phyloP scores from a whole-genome alignment of 2,329 filamentous ascomycete genomes.

The Dactylellina drechsleri region DNA sequence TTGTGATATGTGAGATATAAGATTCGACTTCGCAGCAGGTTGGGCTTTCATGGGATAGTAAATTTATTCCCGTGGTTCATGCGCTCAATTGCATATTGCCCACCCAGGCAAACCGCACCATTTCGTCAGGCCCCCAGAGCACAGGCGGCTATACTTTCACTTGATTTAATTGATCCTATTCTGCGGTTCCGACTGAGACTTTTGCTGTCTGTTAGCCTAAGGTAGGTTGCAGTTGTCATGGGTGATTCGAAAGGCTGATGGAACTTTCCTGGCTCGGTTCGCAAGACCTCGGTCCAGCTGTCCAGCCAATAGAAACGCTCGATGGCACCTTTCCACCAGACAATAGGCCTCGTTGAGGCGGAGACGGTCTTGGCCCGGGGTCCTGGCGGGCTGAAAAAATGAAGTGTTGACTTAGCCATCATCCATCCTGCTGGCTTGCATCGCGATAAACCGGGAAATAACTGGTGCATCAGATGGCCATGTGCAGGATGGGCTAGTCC shows the following conservation, averaged over 20 bases:
- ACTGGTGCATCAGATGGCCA: constrained; percentile 35
- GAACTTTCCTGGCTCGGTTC: constrained; percentile 42
- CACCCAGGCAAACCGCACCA: neutral
- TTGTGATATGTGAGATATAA: constrained; percentile 37
- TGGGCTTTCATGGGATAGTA: neutral
- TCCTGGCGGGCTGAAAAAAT: neutral
- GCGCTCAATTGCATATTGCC: neutral
- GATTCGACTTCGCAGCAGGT: neutral
- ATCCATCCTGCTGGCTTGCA: constrained; percentile 1
- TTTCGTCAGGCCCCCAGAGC: neutral
- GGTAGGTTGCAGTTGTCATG: neutral
- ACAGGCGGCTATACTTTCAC: constrained; percentile 37
- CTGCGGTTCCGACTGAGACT: constrained; percentile 11
- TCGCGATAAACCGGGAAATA: constrained; percentile 39
- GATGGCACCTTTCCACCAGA: constrained; percentile 18
- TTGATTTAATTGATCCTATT: neutral
- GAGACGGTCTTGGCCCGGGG: constrained; percentile 8
- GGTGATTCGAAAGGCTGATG: constrained; percentile 26
- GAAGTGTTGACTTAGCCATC: neutral
- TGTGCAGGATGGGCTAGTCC: constrained; percentile 18
- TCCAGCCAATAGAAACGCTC: neutral
- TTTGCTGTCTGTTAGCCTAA: too few species aligned
- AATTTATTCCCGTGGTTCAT: neutral
- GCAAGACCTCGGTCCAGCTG: constrained; percentile 8
- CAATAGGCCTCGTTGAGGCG: constrained; percentile 26